Evolutionary conservation across 768 basidiomycete species (phyloP).

Genomic region (Chalciporus sphaerocephalus): DNA sequence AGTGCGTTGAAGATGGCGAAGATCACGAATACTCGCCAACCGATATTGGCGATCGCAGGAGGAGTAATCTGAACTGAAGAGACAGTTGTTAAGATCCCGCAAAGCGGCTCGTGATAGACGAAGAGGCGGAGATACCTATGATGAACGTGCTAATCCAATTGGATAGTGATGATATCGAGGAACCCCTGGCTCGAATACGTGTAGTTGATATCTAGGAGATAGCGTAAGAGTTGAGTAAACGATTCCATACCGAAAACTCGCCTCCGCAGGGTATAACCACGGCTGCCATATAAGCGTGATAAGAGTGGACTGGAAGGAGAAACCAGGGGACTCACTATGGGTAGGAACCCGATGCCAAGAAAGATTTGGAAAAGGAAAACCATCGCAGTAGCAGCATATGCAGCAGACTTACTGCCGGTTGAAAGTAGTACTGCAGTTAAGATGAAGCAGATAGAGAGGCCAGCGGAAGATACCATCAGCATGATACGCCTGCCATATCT

Average conservation of each 20-base stretch:
- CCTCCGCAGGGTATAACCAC: background rate
- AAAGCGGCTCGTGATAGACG: background rate
- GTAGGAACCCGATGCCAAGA: slow-evolving; percentile 37
- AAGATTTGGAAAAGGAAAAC: slow-evolving; percentile 42
- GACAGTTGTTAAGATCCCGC: background rate
- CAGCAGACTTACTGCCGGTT: slow-evolving; percentile 20
- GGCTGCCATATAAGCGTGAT: background rate
- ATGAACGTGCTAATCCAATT: slow-evolving; percentile 17
- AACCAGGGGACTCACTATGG: slow-evolving; percentile 29
- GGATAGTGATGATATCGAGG: slow-evolving; percentile 28
- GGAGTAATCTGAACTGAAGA: slow-evolving; percentile 38
- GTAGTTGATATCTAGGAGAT: slow-evolving; percentile 32
- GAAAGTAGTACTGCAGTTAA: slow-evolving; percentile 30
- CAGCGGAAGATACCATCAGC: slow-evolving; percentile 36
- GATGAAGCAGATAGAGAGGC: slow-evolving; percentile 37
- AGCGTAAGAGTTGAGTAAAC: background rate
- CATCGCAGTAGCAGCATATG: slow-evolving; percentile 38
- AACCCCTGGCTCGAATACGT: slow-evolving; percentile 35
- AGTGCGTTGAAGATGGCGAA: slow-evolving; percentile 44
- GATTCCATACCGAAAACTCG: background rate
- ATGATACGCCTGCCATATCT: slow-evolving; percentile 37
- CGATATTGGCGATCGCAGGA: slow-evolving; percentile 40
- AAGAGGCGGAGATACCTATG: background rate
- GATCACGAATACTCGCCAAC: slow-evolving; percentile 43
- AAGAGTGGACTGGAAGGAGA: background rate